Evolutionary conservation across 768 basidiomycete species (phyloP).

Genomic region (Pisolithus microcarpus): DNA sequence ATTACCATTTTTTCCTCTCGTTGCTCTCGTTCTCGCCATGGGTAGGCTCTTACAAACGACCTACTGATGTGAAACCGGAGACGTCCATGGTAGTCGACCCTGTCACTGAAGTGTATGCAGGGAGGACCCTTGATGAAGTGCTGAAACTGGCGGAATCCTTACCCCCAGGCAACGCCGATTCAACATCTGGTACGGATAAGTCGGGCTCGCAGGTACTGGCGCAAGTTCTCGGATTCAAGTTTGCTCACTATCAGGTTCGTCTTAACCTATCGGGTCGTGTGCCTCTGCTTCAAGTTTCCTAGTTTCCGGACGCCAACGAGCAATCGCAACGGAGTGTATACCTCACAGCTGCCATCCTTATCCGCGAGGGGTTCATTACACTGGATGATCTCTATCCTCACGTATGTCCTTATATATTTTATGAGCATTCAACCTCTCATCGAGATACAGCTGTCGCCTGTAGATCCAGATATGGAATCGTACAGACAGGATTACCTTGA

Average conservation of each 20-base stretch:
- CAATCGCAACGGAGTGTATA: slow-evolving; percentile 64
- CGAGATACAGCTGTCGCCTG: slow-evolving; percentile 55
- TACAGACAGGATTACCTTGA: slow-evolving; percentile 59
- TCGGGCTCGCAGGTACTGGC: slow-evolving; percentile 59
- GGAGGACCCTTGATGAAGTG: slow-evolving; percentile 63
- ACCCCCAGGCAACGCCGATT: slow-evolving; percentile 3
- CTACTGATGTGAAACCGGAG: slow-evolving; percentile 19
- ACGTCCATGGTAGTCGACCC: slow-evolving; percentile 33
- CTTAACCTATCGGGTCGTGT: background rate
- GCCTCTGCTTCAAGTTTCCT: slow-evolving; percentile 10
- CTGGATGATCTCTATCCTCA: slow-evolving; percentile 91
- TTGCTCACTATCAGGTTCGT: slow-evolving; percentile 79
- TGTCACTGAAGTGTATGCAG: slow-evolving; percentile 38
- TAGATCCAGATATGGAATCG: slow-evolving; percentile 68
- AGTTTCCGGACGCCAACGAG: slow-evolving; percentile 57
- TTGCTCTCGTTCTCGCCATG: slow-evolving; percentile 85
- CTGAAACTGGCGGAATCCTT: slow-evolving; percentile 44
- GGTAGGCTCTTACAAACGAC: slow-evolving; percentile 45
- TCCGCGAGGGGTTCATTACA: slow-evolving; percentile 83
- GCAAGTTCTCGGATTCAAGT: slow-evolving; percentile 98
- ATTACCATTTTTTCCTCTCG: slow-evolving; percentile 84
- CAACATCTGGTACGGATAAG: slow-evolving; percentile 12
- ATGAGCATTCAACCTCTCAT: slow-evolving; percentile 3
- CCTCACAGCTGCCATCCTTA: slow-evolving; percentile 77
- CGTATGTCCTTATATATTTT: slow-evolving; percentile 38